Evolutionary conservation across 2,329 filamentous ascomycete genomes (phyloP).

Genomic region (Ophiostoma fasciatum): DNA sequence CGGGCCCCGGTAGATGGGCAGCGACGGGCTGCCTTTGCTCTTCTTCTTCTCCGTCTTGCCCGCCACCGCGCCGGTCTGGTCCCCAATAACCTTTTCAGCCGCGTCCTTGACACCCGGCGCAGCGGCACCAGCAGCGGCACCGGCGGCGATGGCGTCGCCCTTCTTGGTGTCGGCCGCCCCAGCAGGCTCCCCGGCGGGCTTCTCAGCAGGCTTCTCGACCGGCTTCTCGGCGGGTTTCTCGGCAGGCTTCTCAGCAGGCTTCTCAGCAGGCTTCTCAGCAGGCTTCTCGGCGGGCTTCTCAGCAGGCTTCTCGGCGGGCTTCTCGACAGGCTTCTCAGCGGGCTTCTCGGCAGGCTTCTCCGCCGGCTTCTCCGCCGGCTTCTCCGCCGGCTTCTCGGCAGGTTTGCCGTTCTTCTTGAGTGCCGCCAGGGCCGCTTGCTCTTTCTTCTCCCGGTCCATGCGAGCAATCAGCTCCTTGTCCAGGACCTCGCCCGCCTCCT

Average conservation of each 20-base stretch:
- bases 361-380: neutral
- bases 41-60: slow-evolving; percentile 11
- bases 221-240: neutral
- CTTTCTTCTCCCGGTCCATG: slow-evolving; percentile 3
- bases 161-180: neutral
- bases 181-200: neutral
- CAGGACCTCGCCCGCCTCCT: slow-evolving; percentile 10
- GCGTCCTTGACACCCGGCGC: neutral
- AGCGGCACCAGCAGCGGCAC: neutral
- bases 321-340: too few species aligned
- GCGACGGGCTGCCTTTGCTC: slow-evolving; percentile 9
- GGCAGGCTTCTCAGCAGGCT: neutral
- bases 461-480: slow-evolving; percentile 7
- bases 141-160: neutral
- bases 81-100: too few species aligned
- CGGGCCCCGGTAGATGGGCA: slow-evolving; percentile 21
- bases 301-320: too few species aligned
- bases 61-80: too few species aligned
- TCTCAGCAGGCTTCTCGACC: neutral
- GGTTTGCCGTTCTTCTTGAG: neutral
- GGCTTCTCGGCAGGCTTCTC: neutral
- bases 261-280: slow-evolving; percentile 10
- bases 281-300: slow-evolving; percentile 11
- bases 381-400: neutral
- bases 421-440: too few species aligned